Percentiles rank a stretch among this genome's conserved stretches.
Conservation (phyloP, 176 grass and related monocot species). For the Juncus effusus region DNA sequence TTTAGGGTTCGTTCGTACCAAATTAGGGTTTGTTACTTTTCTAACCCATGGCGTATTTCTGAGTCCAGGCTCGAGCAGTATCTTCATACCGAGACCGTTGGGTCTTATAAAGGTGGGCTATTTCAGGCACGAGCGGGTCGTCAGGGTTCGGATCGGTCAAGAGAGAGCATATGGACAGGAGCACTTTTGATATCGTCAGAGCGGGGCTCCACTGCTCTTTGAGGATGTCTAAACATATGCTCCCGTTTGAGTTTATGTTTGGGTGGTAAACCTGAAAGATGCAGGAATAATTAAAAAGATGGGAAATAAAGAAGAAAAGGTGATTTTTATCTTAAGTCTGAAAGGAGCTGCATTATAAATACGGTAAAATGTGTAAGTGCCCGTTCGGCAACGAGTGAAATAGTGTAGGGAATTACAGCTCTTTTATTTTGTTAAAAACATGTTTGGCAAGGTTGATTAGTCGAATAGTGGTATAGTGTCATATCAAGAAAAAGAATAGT, state of each 20-base stretch:
- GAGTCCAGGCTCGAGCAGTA: slow-evolving; percentile 37
- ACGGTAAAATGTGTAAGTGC: no score
- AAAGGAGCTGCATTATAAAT: no score
- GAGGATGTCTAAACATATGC: slow-evolving; percentile 78
- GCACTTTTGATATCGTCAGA: slow-evolving; percentile 72
- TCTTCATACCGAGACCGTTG: slow-evolving; percentile 35
- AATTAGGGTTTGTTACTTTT: neutral
- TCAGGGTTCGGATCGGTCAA: slow-evolving; percentile 67
- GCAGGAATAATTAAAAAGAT: neutral
- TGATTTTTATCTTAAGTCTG: neutral
- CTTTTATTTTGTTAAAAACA: no score
- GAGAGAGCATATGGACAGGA: slow-evolving; percentile 71
- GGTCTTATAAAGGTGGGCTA: slow-evolving; percentile 56
- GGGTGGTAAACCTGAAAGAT: slow-evolving; percentile 63
- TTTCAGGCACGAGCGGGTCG: slow-evolving; percentile 70
- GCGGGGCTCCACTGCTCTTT: slow-evolving; percentile 90
- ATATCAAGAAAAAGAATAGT: no score
- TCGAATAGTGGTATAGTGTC: no score
- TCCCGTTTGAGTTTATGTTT: slow-evolving; percentile 80
- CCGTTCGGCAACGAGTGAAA: no score
- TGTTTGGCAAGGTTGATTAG: no score
- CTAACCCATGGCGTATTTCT: slow-evolving; percentile 39
- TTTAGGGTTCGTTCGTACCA: slow-evolving; percentile 9
- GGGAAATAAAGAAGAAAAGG: neutral
- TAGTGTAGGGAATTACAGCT: neutral